Conservation (phyloP, 768 basidiomycete genomes). For the Agrocybe pediades region DNA sequence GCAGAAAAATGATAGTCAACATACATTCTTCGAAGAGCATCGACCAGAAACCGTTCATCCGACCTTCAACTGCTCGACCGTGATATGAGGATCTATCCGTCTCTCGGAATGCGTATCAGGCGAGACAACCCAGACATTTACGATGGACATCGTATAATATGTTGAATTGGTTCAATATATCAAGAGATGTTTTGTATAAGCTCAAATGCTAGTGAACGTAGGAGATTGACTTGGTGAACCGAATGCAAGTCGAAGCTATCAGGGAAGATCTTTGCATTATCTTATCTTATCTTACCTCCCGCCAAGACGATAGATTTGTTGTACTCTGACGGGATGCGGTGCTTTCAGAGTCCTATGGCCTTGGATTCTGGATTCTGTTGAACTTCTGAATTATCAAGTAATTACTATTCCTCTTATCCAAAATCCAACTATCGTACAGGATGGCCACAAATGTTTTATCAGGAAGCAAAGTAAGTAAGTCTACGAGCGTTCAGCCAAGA, state of each 20-base stretch:
- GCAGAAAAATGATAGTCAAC: slow-evolving; percentile 11
- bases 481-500: no score
- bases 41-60: slow-evolving; percentile 7
- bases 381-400: no score
- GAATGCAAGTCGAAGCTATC: neutral
- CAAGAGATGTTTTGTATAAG: neutral
- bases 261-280: slow-evolving; percentile 7
- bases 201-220: neutral
- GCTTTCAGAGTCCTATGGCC: no score
- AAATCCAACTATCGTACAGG: no score
- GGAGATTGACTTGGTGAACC: neutral
- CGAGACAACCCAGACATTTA: slow-evolving; percentile 80
- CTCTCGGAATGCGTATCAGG: slow-evolving; percentile 92
- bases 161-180: no score
- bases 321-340: no score
- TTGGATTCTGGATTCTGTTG: no score
- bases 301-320: no score
- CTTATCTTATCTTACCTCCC: no score
- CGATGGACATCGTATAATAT: slow-evolving; percentile 26
- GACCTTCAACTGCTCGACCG: slow-evolving; percentile 85
- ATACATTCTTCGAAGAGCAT: slow-evolving; percentile 15
- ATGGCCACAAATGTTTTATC: no score
- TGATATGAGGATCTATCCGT: slow-evolving; percentile 73
- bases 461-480: no score
- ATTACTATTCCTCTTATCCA: no score